These are phyloP conservation scores for Leccinum subrobustum DNA, from an alignment of 1,284 basidiomycete species.

Conservation along the genomic window DNA sequence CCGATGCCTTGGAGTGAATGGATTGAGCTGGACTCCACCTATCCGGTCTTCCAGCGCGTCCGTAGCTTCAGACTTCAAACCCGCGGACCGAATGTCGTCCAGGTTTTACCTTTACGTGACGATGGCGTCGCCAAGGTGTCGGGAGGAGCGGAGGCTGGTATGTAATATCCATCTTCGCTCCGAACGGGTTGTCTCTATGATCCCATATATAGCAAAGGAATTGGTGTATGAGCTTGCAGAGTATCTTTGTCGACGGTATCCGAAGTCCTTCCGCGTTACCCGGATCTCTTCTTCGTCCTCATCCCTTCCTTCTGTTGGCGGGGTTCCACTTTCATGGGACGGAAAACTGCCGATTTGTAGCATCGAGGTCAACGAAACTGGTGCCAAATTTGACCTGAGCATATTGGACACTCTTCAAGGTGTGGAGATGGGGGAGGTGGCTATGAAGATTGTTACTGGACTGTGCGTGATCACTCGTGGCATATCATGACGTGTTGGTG, in stretches of 20 bases:
- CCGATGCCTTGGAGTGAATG: constrained; percentile 65
- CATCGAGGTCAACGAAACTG: constrained; percentile 51
- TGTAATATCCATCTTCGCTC: constrained; percentile 12
- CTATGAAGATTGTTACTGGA: constrained; percentile 58
- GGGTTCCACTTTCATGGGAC: constrained; percentile 45
- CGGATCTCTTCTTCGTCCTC: constrained; percentile 33
- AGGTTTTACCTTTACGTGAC: constrained; percentile 39
- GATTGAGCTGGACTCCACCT: constrained; percentile 65
- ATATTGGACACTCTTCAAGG: constrained; percentile 30
- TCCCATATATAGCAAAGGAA: constrained; percentile 48
- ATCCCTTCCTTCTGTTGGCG: constrained; percentile 30
- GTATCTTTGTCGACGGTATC: constrained; percentile 61
- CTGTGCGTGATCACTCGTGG: constrained; percentile 42
- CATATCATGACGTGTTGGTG: constrained; percentile 7
- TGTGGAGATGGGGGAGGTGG: constrained; percentile 42
- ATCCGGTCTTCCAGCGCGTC: constrained; percentile 50
- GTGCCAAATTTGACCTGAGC: constrained; percentile 49
- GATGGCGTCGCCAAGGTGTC: constrained; percentile 47
- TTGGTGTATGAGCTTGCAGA: constrained; percentile 63
- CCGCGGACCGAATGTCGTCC: constrained; percentile 47
- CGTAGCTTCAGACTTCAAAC: constrained; percentile 51
- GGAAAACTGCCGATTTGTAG: constrained; percentile 47
- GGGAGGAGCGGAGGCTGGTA: constrained; percentile 54
- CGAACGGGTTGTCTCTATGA: constrained; percentile 28
- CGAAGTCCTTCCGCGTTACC: constrained; percentile 52